phyloP scores from a whole-genome alignment of 2,329 filamentous ascomycete genomes.

The Penicillium freii region DNA sequence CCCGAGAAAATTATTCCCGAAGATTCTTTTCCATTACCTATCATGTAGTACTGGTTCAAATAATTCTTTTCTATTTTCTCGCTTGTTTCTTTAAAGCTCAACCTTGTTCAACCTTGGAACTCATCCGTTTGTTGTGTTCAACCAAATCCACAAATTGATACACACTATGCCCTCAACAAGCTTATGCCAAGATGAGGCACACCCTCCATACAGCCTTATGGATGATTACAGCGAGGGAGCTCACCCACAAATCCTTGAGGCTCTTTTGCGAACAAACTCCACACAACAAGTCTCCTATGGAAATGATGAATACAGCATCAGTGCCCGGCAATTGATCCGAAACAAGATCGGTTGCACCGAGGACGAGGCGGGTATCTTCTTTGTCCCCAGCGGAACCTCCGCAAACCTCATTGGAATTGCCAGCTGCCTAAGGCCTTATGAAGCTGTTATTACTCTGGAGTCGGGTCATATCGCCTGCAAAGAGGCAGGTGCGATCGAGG shows the following conservation, averaged over 20 bases:
- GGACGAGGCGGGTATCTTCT: conserved; percentile 50
- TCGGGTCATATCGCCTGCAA: conserved; percentile 52
- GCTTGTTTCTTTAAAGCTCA: background rate
- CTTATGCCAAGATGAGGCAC: conserved; percentile 26
- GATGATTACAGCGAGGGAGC: conserved; percentile 56
- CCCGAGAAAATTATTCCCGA: conserved; percentile 24
- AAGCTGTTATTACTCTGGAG: conserved; percentile 52
- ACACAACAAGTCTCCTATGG: conserved; percentile 52
- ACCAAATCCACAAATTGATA: conserved; percentile 2
- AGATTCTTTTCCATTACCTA: conserved; percentile 15
- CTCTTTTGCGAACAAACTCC: conserved; percentile 46
- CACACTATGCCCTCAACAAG: conserved; percentile 24
- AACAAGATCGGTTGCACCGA: conserved; percentile 27
- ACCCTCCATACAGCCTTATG: conserved; percentile 47
- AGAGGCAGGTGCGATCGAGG: conserved; percentile 54
- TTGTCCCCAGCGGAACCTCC: conserved; percentile 53
- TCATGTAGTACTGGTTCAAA: conserved; percentile 22
- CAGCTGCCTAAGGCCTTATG: conserved; percentile 51
- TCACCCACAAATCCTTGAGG: conserved; percentile 51
- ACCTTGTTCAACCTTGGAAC: background rate
- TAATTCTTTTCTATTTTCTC: background rate
- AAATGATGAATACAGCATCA: conserved; percentile 45
- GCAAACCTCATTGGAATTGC: conserved; percentile 55
- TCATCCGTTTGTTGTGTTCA: background rate
- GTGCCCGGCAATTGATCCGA: conserved; percentile 46